Base-by-base conservation (phyloP, 176 grass and related monocot species). In the Triticum monococcum region DNA sequence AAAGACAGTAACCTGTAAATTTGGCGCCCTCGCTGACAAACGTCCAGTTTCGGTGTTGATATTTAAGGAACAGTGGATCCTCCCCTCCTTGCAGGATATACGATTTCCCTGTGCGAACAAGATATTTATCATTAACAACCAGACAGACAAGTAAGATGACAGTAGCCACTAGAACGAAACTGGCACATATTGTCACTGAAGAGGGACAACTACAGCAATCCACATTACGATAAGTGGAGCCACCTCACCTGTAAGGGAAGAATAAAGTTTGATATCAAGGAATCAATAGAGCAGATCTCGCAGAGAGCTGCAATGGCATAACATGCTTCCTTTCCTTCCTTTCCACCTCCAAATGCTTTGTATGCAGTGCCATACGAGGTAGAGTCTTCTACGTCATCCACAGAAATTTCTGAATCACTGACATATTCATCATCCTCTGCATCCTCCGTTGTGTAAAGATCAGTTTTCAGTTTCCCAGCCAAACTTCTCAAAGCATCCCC, bases 31-130 rank as follows among this genome's bases (percentile, higher is more conserved):
- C 8, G 97, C 92, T 9, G 97, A 98, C 84, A 96, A 88, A 50
- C 94, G 94, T 20, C 97, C 97, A 85, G 97, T 98, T 90, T 98
- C 97, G 64, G 97, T 98, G 57, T 98, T 98, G 80, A 98, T 98
- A 78, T 98, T 98, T 75, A 98, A 81, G 4, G 97, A 98, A 87
- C 92, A 98, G 80, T 98, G 97, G 67, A 98, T 88, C 37, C 94
- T 79, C 30, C 96, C 92, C 77, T 94, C 87, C 8, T 75, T 69
- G 76, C 94, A 98, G 76, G 97, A 96, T 86, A 96, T 98, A 91
- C 88, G 91, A 89, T 91, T 91, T 79, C 88, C 94, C 94, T 98
- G 71, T 62, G 46, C 25, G 46, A 16, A 82, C 24, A 65, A 86
- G 52, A 60, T 65, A 74, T 72, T 61, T 86, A 84, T 17, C 52